Base-by-base conservation (phyloP, 179 eudicot genomes). In the Silene coronaria region DNA sequence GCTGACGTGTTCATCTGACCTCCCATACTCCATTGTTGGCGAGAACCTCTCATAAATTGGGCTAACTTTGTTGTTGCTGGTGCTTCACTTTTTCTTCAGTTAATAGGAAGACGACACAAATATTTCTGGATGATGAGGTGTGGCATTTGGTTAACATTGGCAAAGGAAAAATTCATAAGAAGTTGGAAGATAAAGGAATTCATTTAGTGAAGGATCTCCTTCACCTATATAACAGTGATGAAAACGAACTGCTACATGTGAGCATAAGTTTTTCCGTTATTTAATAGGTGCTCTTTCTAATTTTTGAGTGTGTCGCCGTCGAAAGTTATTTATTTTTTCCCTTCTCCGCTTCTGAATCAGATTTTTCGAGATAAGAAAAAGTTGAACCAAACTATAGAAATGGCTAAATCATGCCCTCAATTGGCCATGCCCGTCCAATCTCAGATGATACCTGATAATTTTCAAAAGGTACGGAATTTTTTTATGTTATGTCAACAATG, bases 331-430 rank as follows among this genome's bases (percentile, higher is more conserved):
- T 11, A 7, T 12, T 3, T 28, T 22, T 22, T 19, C 38, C 3
- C 45, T 36, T 57, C 46, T 78, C 34, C 65, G 36, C 19, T 2
- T 45, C 19, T 32, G 60, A 46, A 38, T 45, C 75, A 93, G 97
- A 79, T 85, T 63, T 81, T 89, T 17, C 64, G 86, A 78, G 70
- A 81, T 24, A 83, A 78, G 61, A 93, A 72, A 82, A 72, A 70
- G 63, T 91, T 94, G 95, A 72, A 79, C 26, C 80, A 80, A 64
- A 91, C 85, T 45, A 75, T 82, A 11, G 73, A 79, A 59, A 90
- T 89, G 68, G 98, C 93, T 38, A 76, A 55, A 23, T 71, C 80
- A 61, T 89, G 89, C 77, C 27, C 82, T 87, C 77, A 82, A 79
- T 28, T 42, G 16, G 91, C 83, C 42, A 82, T 82, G 57, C 73